Evolutionary conservation across 2,329 filamentous ascomycete genomes (phyloP).

Genomic region (Torrubiellomyces zombiae): DNA sequence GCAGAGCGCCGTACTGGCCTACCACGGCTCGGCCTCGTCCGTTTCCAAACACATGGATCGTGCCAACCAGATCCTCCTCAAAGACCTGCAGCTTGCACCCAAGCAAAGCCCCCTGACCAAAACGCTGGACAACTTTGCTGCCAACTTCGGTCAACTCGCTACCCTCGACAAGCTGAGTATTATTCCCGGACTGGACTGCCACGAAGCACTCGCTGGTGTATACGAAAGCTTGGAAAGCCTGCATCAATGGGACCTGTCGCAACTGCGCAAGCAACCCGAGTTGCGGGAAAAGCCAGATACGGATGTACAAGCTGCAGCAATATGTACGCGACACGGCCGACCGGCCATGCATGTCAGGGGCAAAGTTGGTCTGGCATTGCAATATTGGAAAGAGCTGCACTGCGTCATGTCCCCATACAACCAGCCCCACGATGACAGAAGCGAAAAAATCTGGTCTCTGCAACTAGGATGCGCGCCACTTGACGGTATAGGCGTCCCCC

Average conservation of each 20-base stretch:
- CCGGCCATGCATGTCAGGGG: constrained; percentile 54
- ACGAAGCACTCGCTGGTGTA: constrained; percentile 59
- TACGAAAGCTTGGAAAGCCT: constrained; percentile 53
- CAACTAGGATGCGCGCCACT: constrained; percentile 46
- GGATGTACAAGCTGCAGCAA: constrained; percentile 36
- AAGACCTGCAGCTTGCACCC: constrained; percentile 43
- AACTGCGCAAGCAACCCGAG: constrained; percentile 31
- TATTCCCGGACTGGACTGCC: constrained; percentile 52
- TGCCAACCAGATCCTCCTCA: constrained; percentile 48
- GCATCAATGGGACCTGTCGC: constrained; percentile 53
- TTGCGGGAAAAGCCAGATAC: constrained; percentile 28
- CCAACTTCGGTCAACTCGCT: constrained; percentile 54
- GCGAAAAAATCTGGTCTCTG: constrained; percentile 46
- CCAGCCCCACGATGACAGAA: constrained; percentile 19
- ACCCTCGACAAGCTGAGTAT: constrained; percentile 56
- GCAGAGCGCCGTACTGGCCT: constrained; percentile 43
- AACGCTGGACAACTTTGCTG: constrained; percentile 51
- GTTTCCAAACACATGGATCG: constrained; percentile 43
- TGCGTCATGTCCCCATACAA: constrained; percentile 23
- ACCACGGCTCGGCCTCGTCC: constrained; percentile 40
- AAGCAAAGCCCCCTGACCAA: constrained; percentile 52
- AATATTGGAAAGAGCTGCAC: constrained; percentile 59
- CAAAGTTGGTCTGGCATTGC: constrained; percentile 51
- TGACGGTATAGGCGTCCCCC: constrained; percentile 29
- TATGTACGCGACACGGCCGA: constrained; percentile 54